Percentiles rank a stretch among this genome's conserved stretches.
Evolutionary conservation across 768 basidiomycete species (phyloP).

Genomic region (Trametes cinnabarina): DNA sequence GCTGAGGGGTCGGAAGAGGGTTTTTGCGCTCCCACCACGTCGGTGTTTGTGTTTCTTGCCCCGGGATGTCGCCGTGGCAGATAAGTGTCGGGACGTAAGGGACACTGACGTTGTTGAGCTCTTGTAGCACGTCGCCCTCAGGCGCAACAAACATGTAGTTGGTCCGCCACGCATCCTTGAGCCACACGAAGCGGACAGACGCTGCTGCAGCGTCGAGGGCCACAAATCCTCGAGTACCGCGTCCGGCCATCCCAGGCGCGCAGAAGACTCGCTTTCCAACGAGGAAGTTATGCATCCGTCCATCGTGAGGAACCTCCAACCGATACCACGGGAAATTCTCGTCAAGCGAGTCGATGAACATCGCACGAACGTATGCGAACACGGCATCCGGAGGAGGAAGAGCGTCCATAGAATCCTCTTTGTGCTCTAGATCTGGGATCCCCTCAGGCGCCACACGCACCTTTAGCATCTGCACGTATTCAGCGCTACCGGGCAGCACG

Average conservation of each 20-base stretch:
- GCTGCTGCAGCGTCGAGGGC: conserved; percentile 12
- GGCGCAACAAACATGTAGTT: not conserved
- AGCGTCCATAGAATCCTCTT: not conserved
- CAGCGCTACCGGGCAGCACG: not conserved
- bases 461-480: not conserved
- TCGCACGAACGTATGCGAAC: conserved; percentile 2
- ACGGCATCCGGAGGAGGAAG: not conserved
- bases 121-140: not conserved
- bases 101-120: not conserved
- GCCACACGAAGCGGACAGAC: not conserved
- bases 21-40: not conserved
- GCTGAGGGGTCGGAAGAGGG: not conserved
- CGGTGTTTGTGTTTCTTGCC: not conserved
- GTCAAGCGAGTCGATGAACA: not conserved
- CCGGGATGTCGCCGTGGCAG: conserved; percentile 1
- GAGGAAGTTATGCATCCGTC: not conserved
- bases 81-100: conserved; percentile 2
- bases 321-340: conserved; percentile 1
- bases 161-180: conserved; percentile 6
- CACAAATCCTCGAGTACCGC: conserved; percentile 12
- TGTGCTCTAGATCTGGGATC: not conserved
- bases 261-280: conserved; percentile 2
- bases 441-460: not conserved
- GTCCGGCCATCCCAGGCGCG: conserved; percentile 7
- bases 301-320: not conserved